phyloP scores from a whole-genome alignment of 805 yeast genomes.

The Yarrowia sp. region DNA sequence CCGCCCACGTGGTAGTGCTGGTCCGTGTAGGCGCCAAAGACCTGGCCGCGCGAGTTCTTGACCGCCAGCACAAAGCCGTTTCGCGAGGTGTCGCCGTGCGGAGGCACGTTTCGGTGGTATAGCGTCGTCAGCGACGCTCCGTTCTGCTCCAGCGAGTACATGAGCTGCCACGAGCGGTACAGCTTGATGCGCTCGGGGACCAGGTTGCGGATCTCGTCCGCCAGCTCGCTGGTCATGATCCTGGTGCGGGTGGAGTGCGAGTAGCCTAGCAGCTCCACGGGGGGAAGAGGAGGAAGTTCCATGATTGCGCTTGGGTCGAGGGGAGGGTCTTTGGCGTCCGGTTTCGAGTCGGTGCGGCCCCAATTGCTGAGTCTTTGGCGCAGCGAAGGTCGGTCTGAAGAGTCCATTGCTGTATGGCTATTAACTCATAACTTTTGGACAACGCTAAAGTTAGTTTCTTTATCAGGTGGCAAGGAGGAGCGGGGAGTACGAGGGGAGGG shows the following conservation, averaged over 20 bases:
- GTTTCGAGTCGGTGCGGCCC: constrained; percentile 2
- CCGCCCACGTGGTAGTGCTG: constrained; percentile 67
- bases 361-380: constrained; percentile 24
- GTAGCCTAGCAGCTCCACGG: constrained; percentile 55
- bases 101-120: constrained; percentile 44
- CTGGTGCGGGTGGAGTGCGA: constrained; percentile 53
- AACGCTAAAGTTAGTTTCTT: constrained; percentile 12
- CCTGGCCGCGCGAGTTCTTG: constrained; percentile 58
- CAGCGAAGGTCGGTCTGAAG: constrained; percentile 18
- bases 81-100: constrained; percentile 40
- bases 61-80: constrained; percentile 75
- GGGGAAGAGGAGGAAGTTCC: constrained; percentile 33
- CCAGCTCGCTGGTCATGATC: constrained; percentile 60
- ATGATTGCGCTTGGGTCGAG: not conserved
- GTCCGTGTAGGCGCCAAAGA: constrained; percentile 75
- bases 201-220: constrained; percentile 68
- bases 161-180: constrained; percentile 69
- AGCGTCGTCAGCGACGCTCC: constrained; percentile 84
- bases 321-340: not conserved
- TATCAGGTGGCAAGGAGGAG: constrained; percentile 14
- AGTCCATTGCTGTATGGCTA: constrained; percentile 16
- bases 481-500: too few relatives aligned
- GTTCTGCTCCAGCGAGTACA: constrained; percentile 86
- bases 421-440: constrained; percentile 14
- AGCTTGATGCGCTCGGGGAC: constrained; percentile 79